Evolutionary conservation across 2,329 filamentous ascomycete genomes (phyloP), one percentile per base, ranked within the genome.

Genomic region (Scolecobasidium constrictum): DNA sequence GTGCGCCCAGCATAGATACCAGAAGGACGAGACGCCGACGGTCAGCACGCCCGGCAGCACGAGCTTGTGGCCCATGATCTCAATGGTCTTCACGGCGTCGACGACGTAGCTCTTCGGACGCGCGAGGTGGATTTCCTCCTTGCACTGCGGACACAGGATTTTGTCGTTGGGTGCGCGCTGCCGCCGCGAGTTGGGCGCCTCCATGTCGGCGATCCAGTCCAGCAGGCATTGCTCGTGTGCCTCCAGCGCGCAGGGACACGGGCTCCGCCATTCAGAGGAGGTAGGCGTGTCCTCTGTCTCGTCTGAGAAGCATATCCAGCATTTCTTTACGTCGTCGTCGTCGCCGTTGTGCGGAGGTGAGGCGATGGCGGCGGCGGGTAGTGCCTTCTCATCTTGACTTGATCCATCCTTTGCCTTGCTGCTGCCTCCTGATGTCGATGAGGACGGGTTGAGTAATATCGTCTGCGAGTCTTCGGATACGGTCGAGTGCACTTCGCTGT

Each of bases 191-290:
- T 66, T 71, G 2, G 75, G 74, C 17, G 73, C 68, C 63, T 95
- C 87, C 56, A 86, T 77, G 56, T 94, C 86, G n/a, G 85, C 82
- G 15, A 96, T 82, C 88, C 88, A 98, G 54, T 86, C 83, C 31
- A 96, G 71, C 50, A 96, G 72, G 58, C 88, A 94, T 47, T 78
- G 75, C 59, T 96, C 87, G 59, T 98, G 92, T 1, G 88, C 92
- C 44, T 85, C 84, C 31, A 98, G 71, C 11, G 85, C 87, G 63
- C 92, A 98, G 1, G 82, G 83, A 58, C 92, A 98, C 2, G 92
- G 88, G 43, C 83, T 84, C 35, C 86, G 79, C 90, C 92, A 98
- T 51, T 72, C 69, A 2, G 71, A 69, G 19, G 73, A 73, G 11
- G 70, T 68, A 6, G 73, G 72, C n/a, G 66, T 66, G 45, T 82